Base-by-base conservation (phyloP, 2,329 filamentous ascomycete genomes). In the Phyllosticta ampelicida region DNA sequence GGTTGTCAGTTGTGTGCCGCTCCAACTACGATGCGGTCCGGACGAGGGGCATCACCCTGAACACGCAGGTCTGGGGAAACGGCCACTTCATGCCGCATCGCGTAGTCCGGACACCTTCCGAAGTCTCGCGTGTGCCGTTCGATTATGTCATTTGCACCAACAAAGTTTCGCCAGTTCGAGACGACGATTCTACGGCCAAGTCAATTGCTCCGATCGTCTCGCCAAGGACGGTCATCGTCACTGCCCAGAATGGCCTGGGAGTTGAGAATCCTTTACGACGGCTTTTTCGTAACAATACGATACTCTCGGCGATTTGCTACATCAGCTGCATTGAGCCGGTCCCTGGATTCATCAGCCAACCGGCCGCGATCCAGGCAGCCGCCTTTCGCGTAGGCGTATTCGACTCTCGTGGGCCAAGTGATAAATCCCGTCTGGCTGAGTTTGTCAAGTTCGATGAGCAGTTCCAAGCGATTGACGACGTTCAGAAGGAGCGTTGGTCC, bases 161-260 rank as follows among this genome's bases (percentile, higher is more conserved):
- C 59, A 66, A 66, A 48, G 57, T 65, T 53, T 59, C 60, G 9
- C 60, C 60, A 19, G 30, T 65, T 20, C 21, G 58, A 3, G 61
- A 63, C 13, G 36, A 44, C 36, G 36, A 44, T 16, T n/a, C 36
- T 8, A 44, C 36, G n/a, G 36, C 36, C 36, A 16, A 16, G 11
- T 44, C 36, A n/a, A 58, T 65, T 5, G 54, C 52, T 10, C 53
- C 51, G 1, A 53, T 61, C 5, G 62, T 65, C 4, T 44, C 55
- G 9, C 49, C 56, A 9, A 56, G 60, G 5, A 66, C 64, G 1
- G 60, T 62, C 1, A 50, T 66, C 6, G 61, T 66, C 2, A 59
- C 62, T 13, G 64, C 63, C 1, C 64, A 66, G 48, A 66, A 66
- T 53, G 64, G 64, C 2, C 62, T 66, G 51, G 62, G 62, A 3